Conservation (phyloP, 441 rosid genomes). For the Mallotus japonicus region DNA sequence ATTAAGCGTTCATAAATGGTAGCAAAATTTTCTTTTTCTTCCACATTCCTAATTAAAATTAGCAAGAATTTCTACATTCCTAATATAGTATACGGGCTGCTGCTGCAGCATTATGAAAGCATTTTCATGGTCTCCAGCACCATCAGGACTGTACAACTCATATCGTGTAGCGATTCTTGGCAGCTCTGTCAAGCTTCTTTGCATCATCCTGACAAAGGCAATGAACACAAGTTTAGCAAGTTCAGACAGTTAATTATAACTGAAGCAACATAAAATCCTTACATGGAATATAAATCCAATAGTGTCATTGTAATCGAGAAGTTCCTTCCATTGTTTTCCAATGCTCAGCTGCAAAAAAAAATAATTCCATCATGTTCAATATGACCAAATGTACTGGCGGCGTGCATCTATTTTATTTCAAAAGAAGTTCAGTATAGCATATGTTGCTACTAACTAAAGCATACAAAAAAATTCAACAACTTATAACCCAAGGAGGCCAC, state of each 20-base stretch:
- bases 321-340: slow-evolving; percentile 87
- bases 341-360: slow-evolving; percentile 58
- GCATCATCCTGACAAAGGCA: slow-evolving; percentile 65
- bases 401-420: too few species aligned
- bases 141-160: slow-evolving; percentile 28
- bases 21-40: neutral
- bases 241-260: neutral
- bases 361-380: too few species aligned
- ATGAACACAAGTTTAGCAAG: neutral
- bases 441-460: too few species aligned
- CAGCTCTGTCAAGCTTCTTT: slow-evolving; percentile 45
- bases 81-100: neutral
- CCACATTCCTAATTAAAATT: neutral
- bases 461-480: too few species aligned
- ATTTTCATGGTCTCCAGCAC: too few species aligned
- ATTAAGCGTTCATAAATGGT: neutral
- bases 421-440: too few species aligned
- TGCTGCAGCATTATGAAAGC: neutral
- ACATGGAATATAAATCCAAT: slow-evolving; percentile 85
- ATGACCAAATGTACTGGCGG: too few species aligned
- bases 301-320: slow-evolving; percentile 54
- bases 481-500: too few species aligned
- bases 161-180: slow-evolving; percentile 56
- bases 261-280: slow-evolving; percentile 13
- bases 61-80: neutral